Conservation (phyloP, 1,284 basidiomycete genomes). For the Tilletia indica region DNA sequence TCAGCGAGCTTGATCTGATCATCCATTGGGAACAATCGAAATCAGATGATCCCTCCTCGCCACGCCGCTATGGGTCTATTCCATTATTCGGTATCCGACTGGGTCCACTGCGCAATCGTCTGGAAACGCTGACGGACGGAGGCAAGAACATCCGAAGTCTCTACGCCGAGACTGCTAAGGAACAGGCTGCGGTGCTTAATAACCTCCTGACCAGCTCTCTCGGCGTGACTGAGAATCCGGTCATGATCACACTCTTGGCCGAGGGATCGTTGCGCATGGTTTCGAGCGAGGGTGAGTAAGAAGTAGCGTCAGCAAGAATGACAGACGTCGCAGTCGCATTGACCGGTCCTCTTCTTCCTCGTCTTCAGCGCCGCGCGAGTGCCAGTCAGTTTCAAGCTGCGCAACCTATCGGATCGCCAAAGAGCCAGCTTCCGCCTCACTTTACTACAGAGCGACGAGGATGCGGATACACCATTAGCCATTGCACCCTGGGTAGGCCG, state of each 20-base stretch:
- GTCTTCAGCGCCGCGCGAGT: not conserved
- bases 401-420: not conserved
- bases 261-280: constrained; percentile 7
- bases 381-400: constrained; percentile 5
- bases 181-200: constrained; percentile 28
- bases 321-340: not conserved
- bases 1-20: constrained; percentile 32
- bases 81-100: constrained; percentile 33
- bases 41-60: not conserved
- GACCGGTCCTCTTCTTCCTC: not conserved
- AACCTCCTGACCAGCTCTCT: constrained; percentile 32
- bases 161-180: constrained; percentile 41
- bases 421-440: not conserved
- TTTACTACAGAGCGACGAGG: not conserved
- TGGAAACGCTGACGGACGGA: constrained; percentile 19
- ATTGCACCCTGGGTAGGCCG: constrained; percentile 10
- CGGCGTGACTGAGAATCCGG: constrained; percentile 25
- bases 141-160: constrained; percentile 29
- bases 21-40: constrained; percentile 24
- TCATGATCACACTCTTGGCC: constrained; percentile 20
- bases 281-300: constrained; percentile 18
- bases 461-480: not conserved
- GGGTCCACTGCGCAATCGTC: constrained; percentile 27
- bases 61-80: constrained; percentile 20
- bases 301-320: not conserved